phyloP scores from a whole-genome alignment of 352 stramenopile species.

The Globisporangium polare region DNA sequence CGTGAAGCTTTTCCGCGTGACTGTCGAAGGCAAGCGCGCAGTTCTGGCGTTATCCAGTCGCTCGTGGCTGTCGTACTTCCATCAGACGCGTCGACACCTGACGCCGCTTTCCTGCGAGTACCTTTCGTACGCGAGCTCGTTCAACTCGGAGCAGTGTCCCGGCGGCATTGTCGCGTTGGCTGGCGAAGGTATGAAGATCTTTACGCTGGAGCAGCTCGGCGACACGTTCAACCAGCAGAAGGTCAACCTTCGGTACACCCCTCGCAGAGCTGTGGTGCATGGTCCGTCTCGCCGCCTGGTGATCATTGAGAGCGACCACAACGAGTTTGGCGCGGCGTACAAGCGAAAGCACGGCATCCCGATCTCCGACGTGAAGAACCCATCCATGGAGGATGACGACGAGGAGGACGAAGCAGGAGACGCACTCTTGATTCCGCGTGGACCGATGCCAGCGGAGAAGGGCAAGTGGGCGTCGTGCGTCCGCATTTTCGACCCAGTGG shows the following conservation, averaged over 20 bases:
- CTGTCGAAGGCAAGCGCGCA: constrained; percentile 84
- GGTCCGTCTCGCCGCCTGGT: constrained; percentile 85
- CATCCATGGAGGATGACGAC: constrained; percentile 41
- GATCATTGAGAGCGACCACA: constrained; percentile 98
- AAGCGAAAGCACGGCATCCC: constrained; percentile 76
- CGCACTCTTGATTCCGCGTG: constrained; percentile 61
- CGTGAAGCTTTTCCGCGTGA: constrained; percentile 94
- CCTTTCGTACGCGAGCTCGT: constrained; percentile 94
- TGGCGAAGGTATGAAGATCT: constrained; percentile 95
- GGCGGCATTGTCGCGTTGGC: constrained; percentile 97
- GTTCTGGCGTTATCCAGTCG: constrained; percentile 94
- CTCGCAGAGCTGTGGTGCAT: constrained; percentile 93
- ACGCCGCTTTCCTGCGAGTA: constrained; percentile 95
- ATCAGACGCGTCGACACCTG: constrained; percentile 88
- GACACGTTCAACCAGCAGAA: constrained; percentile 97
- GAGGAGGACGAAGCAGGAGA: constrained; percentile 87
- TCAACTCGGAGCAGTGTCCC: constrained; percentile 94
- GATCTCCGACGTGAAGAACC: constrained; percentile 53
- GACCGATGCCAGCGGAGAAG: constrained; percentile 49
- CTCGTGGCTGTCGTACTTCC: constrained; percentile 95
- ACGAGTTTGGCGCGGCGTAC: constrained; percentile 92
- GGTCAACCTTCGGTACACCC: constrained; percentile 96
- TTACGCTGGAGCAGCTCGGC: constrained; percentile 94
- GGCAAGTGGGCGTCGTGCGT: constrained; percentile 96
- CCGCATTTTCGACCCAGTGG: constrained; percentile 95